These are phyloP conservation scores for Sophora flavescens DNA, from an alignment of 306 rosid species.

Conservation along the genomic window DNA sequence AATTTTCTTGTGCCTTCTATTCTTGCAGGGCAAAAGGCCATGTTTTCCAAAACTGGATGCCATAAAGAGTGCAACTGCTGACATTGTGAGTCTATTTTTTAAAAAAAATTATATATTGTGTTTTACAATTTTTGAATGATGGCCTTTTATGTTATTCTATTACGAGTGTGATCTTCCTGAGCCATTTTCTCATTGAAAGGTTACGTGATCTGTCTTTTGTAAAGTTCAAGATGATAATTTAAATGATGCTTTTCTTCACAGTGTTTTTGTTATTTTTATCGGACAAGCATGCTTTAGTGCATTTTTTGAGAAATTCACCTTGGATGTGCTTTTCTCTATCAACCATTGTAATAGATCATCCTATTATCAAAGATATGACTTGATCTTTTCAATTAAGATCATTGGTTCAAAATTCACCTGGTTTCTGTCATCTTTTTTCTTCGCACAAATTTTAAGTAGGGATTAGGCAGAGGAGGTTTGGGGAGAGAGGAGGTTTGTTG, in stretches of 20 bases:
- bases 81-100: conserved; percentile 73
- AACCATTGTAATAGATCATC: neutral
- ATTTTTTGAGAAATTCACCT: neutral
- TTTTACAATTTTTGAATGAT: conserved; percentile 2
- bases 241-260: conserved; percentile 13
- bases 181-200: conserved; percentile 26
- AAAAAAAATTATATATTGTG: conserved; percentile 12
- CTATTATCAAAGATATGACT: neutral
- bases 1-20: conserved; percentile 35
- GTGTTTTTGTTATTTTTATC: conserved; percentile 32
- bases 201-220: conserved; percentile 5
- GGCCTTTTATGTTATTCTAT: conserved; percentile 19
- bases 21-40: conserved; percentile 80
- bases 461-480: conserved; percentile 4
- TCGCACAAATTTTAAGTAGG: conserved; percentile 7
- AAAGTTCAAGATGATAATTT: conserved; percentile 23
- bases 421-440: neutral
- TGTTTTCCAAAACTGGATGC: conserved; percentile 91
- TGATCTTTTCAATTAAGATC: neutral
- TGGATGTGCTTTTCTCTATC: conserved; percentile 19
- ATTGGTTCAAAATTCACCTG: neutral
- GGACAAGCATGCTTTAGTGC: conserved; percentile 24
- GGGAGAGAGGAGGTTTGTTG: neutral
- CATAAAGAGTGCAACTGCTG: conserved; percentile 86
- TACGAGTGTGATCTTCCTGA: conserved; percentile 1